Base-by-base conservation (phyloP, 805 yeast species). In the Metschnikowia gelsemii region DNA sequence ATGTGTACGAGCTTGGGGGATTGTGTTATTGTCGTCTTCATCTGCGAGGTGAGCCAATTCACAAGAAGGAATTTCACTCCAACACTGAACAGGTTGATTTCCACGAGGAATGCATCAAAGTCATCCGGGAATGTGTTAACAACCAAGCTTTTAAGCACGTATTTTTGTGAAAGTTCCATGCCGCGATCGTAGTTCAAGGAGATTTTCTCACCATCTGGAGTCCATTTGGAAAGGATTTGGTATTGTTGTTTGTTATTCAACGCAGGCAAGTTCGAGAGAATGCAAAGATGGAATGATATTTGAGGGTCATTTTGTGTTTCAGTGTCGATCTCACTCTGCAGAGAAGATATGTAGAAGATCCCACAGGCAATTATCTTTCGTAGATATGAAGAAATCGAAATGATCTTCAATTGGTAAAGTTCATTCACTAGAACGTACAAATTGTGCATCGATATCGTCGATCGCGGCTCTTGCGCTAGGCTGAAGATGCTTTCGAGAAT, bases 331-430 rank as follows among this genome's bases (percentile, higher is more conserved):
- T 55, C 52, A 8, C 47, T 47, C 22, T 54, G 76, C 6, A 77
- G 72, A 3, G 70, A 64, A 3, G 58, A 47, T 9, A 79, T 61
- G 60, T 85, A 87, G 33, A 90, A 77, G 0, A 88, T 70, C 4
- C 97, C 99, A 0, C 93, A 81, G 8, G 96, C 87, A 32, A 91
- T 89, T 26, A 90, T 66, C 51, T 82, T 79, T 54, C 97, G 69
- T 43, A 90, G 70, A 55, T 91, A 91, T 1, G 84, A 74, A 1
- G 84, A 79, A 12, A 81, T 68, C 2, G 77, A 62, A 18, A 84
- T 70, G 18, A 84, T 59, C 33, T 73, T 74, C 40, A 71, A 50
- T 30, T 71, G 74, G 35, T 72, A 70, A 3, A 82, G 59, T 56
- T 78, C 82, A 40, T 72, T 69, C 13, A 83, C 67, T 23, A 81